Percentiles rank a stretch among this genome's conserved stretches.
Evolutionary conservation across 1,284 basidiomycete species (phyloP).

Genomic region (Leccinum laetum): DNA sequence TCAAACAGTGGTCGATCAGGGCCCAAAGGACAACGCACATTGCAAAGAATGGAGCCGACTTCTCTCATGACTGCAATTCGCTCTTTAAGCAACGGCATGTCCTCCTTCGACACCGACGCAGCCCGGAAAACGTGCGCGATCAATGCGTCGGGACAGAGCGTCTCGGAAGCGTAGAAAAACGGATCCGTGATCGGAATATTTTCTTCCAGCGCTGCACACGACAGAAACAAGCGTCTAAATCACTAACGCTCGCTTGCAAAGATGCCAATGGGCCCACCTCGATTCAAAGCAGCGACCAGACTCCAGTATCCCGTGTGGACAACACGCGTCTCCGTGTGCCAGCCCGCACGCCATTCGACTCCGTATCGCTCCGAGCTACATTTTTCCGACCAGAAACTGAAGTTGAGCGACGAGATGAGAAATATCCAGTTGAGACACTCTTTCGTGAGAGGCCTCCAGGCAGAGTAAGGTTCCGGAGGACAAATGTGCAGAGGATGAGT

Average conservation of each 20-base stretch:
- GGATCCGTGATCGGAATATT: conserved; percentile 76
- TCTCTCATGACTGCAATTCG: conserved; percentile 74
- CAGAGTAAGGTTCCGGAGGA: conserved; percentile 60
- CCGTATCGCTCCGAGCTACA: conserved; percentile 60
- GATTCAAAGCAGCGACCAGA: conserved; percentile 72
- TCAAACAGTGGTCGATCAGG: conserved; percentile 10
- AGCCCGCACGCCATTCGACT: conserved; percentile 72
- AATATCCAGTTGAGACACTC: conserved; percentile 80
- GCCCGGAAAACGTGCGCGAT: conserved; percentile 68
- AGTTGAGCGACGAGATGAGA: conserved; percentile 80
- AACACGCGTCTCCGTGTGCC: conserved; percentile 48
- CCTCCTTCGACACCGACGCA: conserved; percentile 54
- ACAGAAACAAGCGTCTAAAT: neutral
- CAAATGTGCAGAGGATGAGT: conserved; percentile 74
- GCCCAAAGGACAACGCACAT: conserved; percentile 42
- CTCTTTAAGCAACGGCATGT: conserved; percentile 64
- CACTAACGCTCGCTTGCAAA: neutral
- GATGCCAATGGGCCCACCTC: conserved; percentile 47
- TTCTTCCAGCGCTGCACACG: conserved; percentile 51
- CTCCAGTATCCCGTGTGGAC: conserved; percentile 83
- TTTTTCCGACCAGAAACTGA: conserved; percentile 82
- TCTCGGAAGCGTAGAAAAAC: conserved; percentile 67
- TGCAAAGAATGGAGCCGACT: conserved; percentile 65
- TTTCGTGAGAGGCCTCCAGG: conserved; percentile 51
- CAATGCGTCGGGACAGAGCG: conserved; percentile 61